Evolutionary conservation across 495 filamentous ascomycete genomes (phyloP).

Genomic region (Entonaema liquescens): DNA sequence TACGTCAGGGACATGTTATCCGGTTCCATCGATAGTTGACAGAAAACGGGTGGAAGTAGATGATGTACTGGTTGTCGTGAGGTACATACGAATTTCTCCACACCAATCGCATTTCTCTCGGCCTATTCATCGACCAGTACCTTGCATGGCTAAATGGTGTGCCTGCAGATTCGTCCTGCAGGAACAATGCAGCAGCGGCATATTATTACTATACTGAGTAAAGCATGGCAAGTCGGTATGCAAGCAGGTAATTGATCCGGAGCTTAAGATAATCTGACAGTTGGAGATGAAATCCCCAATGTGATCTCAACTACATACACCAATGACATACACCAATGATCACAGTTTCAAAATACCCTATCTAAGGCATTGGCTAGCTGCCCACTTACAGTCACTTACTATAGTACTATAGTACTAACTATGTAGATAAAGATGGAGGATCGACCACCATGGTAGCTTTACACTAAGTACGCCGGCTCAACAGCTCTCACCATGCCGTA

Average conservation of each 20-base stretch:
- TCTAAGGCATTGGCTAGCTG: neutral
- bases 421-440: too few relatives aligned
- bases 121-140: conserved; percentile 45
- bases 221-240: conserved; percentile 38
- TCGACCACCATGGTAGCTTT: neutral
- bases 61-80: conserved; percentile 26
- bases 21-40: neutral
- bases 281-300: conserved; percentile 16
- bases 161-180: conserved; percentile 49
- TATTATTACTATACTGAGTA: conserved; percentile 39
- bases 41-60: conserved; percentile 5
- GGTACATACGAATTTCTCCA: conserved; percentile 31
- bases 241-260: conserved; percentile 36
- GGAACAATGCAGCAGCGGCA: conserved; percentile 44
- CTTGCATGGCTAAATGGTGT: conserved; percentile 47
- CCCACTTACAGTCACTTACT: too few relatives aligned
- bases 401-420: too few relatives aligned
- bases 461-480: neutral
- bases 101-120: conserved; percentile 37
- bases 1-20: conserved; percentile 33
- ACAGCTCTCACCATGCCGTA: neutral
- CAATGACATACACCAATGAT: neutral
- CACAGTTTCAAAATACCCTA: neutral
- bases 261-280: conserved; percentile 28
- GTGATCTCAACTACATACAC: conserved; percentile 10